A percentile compares a stretch with the other conserved stretches of the same genome.
Evolutionary conservation across 371 early-diverging fungal genomes (phyloP).

Genomic region (Mortierella sp.): DNA sequence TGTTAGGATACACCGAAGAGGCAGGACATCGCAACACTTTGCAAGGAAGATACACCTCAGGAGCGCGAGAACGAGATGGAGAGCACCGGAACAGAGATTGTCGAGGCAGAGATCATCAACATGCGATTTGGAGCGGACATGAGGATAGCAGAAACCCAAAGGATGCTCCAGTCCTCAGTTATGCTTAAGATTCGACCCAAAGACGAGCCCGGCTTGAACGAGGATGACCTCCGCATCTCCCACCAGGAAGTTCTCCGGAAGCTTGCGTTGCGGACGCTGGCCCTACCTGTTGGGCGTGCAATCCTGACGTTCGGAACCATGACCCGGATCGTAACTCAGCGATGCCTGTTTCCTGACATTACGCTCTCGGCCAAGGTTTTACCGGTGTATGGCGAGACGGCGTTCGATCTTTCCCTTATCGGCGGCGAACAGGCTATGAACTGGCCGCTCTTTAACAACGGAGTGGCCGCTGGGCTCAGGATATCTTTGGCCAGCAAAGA

Average conservation of each 20-base stretch:
- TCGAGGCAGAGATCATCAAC: constrained; percentile 61
- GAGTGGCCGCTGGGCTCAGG: constrained; percentile 84
- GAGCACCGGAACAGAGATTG: constrained; percentile 55
- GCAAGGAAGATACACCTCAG: constrained; percentile 23
- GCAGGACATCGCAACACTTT: constrained; percentile 43
- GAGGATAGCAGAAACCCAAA: constrained; percentile 73
- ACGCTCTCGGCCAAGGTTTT: constrained; percentile 72
- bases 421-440: constrained; percentile 62
- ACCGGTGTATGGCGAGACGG: constrained; percentile 69
- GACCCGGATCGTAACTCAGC: constrained; percentile 66
- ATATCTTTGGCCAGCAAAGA: constrained; percentile 68
- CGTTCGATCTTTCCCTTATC: constrained; percentile 62
- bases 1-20: constrained; percentile 36
- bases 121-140: constrained; percentile 76
- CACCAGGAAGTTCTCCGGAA: constrained; percentile 66
- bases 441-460: constrained; percentile 93
- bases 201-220: constrained; percentile 49
- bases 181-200: constrained; percentile 60
- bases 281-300: constrained; percentile 79
- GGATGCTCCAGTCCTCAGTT: constrained; percentile 65
- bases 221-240: constrained; percentile 11
- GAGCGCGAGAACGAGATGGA: constrained; percentile 46
- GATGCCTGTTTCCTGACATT: constrained; percentile 69
- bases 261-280: constrained; percentile 72
- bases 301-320: constrained; percentile 77